Percentiles rank a stretch among this genome's conserved stretches.
Conservation (phyloP, 208 protist genomes). For the Crithidia thermophila region DNA sequence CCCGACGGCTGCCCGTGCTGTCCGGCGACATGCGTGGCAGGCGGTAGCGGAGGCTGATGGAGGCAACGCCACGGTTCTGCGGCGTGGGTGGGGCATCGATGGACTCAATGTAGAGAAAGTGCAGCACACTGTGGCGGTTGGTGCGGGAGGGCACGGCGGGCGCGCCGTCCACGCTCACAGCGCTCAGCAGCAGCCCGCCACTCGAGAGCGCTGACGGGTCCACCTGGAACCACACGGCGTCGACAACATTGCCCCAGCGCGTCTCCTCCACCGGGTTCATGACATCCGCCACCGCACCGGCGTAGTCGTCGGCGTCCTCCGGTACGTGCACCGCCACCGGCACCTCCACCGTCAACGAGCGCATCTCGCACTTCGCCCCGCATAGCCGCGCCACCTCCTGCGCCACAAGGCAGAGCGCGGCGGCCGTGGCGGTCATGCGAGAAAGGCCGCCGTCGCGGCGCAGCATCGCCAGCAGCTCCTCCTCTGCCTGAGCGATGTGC, state of each 20-base stretch:
- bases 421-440: constrained; percentile 16
- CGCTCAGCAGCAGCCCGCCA: constrained; percentile 49
- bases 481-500: constrained; percentile 20
- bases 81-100: constrained; percentile 35
- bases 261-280: constrained; percentile 43
- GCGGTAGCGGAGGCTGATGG: constrained; percentile 25
- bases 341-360: constrained; percentile 28
- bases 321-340: constrained; percentile 34
- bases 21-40: constrained; percentile 33
- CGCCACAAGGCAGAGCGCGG: constrained; percentile 36
- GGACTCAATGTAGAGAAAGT: constrained; percentile 45
- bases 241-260: constrained; percentile 61
- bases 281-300: constrained; percentile 28
- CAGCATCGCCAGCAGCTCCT: constrained; percentile 23
- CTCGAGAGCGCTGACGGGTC: constrained; percentile 50
- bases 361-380: constrained; percentile 6
- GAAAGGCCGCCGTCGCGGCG: not conserved
- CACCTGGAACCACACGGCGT: constrained; percentile 77
- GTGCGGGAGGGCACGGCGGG: not conserved
- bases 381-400: constrained; percentile 31
- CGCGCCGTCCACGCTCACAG: constrained; percentile 13
- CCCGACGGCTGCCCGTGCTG: constrained; percentile 18
- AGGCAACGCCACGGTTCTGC: not conserved
- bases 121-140: constrained; percentile 16
- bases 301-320: constrained; percentile 30